Percentiles rank a stretch among this genome's conserved stretches.
phyloP scores from a whole-genome alignment of 805 yeast species.

The Ascoidea tarda region DNA sequence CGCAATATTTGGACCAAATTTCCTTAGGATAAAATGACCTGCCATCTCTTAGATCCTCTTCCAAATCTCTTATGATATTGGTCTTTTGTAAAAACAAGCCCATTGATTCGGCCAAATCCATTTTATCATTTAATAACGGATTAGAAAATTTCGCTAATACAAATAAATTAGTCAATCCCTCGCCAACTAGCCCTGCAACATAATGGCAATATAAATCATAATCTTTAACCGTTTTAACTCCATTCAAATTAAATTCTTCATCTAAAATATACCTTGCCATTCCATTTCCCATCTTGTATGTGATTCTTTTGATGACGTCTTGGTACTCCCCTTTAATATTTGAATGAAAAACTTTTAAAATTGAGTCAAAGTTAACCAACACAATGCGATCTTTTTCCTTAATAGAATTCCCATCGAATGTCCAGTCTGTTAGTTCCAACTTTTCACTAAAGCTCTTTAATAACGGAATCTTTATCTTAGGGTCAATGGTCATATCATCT shows the following conservation, averaged over 20 bases:
- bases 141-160: slow-evolving; percentile 64
- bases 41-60: slow-evolving; percentile 84
- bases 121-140: slow-evolving; percentile 29
- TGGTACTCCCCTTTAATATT: slow-evolving; percentile 62
- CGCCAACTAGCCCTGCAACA: slow-evolving; percentile 97
- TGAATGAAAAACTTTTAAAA: slow-evolving; percentile 54
- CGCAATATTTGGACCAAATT: slow-evolving; percentile 77
- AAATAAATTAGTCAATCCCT: slow-evolving; percentile 77
- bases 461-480: slow-evolving; percentile 57
- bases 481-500: slow-evolving; percentile 84
- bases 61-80: slow-evolving; percentile 88
- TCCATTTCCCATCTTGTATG: slow-evolving; percentile 87
- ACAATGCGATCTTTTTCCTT: slow-evolving; percentile 74
- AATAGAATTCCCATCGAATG: slow-evolving; percentile 59
- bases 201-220: slow-evolving; percentile 89
- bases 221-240: slow-evolving; percentile 66
- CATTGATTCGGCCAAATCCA: slow-evolving; percentile 66
- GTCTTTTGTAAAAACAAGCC: slow-evolving; percentile 93
- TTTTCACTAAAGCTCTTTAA: slow-evolving; percentile 55
- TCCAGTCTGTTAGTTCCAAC: slow-evolving; percentile 59
- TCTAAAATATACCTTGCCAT: slow-evolving; percentile 88
- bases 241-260: slow-evolving; percentile 65
- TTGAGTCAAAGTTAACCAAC: slow-evolving; percentile 59
- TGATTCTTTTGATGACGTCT: slow-evolving; percentile 63
- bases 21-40: slow-evolving; percentile 95